Evolutionary conservation across 257 asterid genomes (phyloP).

Genomic region (Solanum paucissectum): DNA sequence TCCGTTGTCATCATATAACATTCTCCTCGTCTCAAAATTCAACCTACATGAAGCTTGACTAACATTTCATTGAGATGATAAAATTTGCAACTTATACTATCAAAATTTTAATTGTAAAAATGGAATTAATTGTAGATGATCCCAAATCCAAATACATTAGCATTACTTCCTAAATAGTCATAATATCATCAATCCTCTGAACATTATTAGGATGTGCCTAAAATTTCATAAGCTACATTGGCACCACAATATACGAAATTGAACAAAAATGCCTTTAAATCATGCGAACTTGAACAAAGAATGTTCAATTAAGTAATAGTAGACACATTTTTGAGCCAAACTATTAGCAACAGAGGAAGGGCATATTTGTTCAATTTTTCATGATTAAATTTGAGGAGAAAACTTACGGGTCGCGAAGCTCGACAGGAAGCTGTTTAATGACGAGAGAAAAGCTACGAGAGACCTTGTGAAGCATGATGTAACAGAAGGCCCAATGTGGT

Average conservation of each 20-base stretch:
- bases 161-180: not conserved
- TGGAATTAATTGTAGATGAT: not conserved
- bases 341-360: not conserved
- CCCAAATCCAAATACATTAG: not conserved
- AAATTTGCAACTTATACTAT: not conserved
- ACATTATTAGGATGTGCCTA: not conserved
- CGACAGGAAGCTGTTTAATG: conserved; percentile 83
- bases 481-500: conserved; percentile 96
- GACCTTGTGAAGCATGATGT: conserved; percentile 78
- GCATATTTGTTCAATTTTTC: not conserved
- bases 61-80: not conserved
- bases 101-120: not conserved
- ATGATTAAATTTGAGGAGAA: not conserved
- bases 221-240: not conserved
- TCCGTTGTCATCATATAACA: not conserved
- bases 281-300: not conserved
- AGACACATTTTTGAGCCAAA: not conserved
- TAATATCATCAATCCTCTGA: not conserved
- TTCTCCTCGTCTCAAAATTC: not conserved
- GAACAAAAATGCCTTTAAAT: not conserved
- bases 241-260: not conserved
- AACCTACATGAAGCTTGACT: not conserved
- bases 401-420: conserved; percentile 87
- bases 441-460: conserved; percentile 84
- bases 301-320: not conserved